These are phyloP conservation scores for Tranzscheliella williamsii DNA, from an alignment of 1,284 basidiomycete species.

Conservation along the genomic window DNA sequence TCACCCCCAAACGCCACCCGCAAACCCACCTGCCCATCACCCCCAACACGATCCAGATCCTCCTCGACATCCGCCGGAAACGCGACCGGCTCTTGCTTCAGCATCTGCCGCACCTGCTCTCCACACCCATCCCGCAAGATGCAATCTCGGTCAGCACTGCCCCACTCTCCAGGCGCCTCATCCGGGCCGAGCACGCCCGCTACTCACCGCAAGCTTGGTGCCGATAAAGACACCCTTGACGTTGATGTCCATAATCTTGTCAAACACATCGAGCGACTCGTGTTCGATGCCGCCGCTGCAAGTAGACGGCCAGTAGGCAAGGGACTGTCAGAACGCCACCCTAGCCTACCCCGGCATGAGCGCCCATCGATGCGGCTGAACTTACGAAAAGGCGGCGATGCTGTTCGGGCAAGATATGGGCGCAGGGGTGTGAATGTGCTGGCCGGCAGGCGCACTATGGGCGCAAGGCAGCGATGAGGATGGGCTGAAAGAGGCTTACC, in stretches of 20 bases:
- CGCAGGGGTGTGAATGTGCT: too few species aligned
- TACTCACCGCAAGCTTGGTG: conserved; percentile 17
- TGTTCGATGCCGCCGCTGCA: conserved; percentile 26
- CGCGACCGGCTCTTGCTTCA: conserved; percentile 27
- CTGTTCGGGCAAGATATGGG: too few species aligned
- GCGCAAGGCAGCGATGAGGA: too few species aligned
- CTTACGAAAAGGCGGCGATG: conserved; percentile 2
- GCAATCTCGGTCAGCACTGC: too few species aligned
- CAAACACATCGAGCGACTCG: conserved; percentile 23
- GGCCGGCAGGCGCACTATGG: too few species aligned
- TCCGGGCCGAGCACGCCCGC: too few species aligned
- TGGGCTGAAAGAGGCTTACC: conserved; percentile 1
- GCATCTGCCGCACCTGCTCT: conserved; percentile 19
- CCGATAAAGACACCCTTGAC: conserved; percentile 36
- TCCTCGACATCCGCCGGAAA: conserved; percentile 33
- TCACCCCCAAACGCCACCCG: conserved; percentile 7
- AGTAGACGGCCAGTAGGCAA: too few species aligned
- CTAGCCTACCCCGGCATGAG: too few species aligned
- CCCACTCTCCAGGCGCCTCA: too few species aligned
- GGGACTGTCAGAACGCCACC: too few species aligned
- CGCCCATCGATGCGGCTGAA: background rate
- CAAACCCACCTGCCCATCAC: conserved; percentile 5
- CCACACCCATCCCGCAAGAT: background rate
- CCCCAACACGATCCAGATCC: conserved; percentile 27
- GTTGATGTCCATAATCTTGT: conserved; percentile 37